phyloP scores from a whole-genome alignment of 768 basidiomycete species.

The Xerocomellus intermedius region DNA sequence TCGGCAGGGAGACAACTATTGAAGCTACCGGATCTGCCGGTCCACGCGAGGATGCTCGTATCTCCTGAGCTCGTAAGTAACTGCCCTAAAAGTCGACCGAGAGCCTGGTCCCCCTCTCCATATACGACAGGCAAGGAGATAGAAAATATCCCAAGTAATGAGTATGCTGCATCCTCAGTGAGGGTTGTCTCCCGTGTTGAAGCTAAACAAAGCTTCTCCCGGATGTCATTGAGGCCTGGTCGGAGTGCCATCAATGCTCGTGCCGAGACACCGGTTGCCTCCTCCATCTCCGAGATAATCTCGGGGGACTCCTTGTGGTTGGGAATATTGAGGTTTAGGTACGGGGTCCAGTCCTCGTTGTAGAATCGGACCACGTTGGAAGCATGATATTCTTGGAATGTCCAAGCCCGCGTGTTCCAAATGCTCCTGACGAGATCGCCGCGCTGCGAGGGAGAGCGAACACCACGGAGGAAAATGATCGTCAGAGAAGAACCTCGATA shows the following conservation, averaged over 20 bases:
- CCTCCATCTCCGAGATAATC: too few species aligned
- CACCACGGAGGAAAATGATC: background rate
- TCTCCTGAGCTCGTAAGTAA: constrained; percentile 7
- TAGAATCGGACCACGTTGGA: too few species aligned
- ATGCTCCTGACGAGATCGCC: too few species aligned
- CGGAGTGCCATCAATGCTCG: too few species aligned
- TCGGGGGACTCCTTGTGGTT: too few species aligned
- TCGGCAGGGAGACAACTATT: constrained; percentile 8
- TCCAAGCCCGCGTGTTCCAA: too few species aligned
- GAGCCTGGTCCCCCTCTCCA: constrained; percentile 5
- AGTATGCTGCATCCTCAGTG: constrained; percentile 7
- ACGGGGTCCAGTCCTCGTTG: too few species aligned
- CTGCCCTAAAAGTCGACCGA: constrained; percentile 8
- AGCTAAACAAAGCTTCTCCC: background rate
- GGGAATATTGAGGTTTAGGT: too few species aligned
- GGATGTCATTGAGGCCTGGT: too few species aligned
- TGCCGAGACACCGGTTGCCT: too few species aligned
- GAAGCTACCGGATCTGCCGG: constrained; percentile 1
- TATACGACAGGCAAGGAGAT: constrained; percentile 2
- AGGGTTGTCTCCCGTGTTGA: constrained; percentile 2
- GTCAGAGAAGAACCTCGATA: background rate
- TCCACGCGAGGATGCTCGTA: constrained; percentile 11
- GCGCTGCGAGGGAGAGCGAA: background rate
- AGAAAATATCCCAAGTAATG: constrained; percentile 5
- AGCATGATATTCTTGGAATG: too few species aligned